Percentiles rank a stretch among this genome's conserved stretches.
These are phyloP conservation scores for Takashimella koratensis DNA, from an alignment of 1,284 basidiomycete species.

Conservation along the genomic window DNA sequence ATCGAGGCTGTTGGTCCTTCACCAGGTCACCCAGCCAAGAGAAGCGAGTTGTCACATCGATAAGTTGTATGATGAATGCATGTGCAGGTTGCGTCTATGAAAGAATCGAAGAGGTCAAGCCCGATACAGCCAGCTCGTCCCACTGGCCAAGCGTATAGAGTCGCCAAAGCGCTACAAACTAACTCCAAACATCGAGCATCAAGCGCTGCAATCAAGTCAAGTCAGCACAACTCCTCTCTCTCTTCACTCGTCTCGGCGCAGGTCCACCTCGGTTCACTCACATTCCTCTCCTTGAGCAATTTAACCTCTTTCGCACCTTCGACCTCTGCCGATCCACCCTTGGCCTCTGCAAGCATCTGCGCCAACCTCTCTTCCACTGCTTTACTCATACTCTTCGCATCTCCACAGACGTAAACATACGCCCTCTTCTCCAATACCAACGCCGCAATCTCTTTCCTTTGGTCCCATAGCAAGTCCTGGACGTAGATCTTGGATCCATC, in stretches of 20 bases:
- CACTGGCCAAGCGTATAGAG: too few species aligned
- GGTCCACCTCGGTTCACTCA: constrained; percentile 22
- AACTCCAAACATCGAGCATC: constrained; percentile 46
- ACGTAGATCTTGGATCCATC: constrained; percentile 95
- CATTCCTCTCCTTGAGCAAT: constrained; percentile 78
- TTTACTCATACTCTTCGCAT: constrained; percentile 94
- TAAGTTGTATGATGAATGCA: too few species aligned
- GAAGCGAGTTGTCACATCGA: too few species aligned
- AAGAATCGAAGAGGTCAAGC: too few species aligned
- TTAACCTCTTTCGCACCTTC: constrained; percentile 90
- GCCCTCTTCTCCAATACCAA: constrained; percentile 90
- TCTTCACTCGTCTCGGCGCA: neutral
- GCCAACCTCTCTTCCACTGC: constrained; percentile 84
- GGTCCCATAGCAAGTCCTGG: constrained; percentile 89
- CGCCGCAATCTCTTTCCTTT: constrained; percentile 73
- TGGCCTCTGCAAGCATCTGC: constrained; percentile 86
- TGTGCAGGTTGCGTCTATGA: too few species aligned
- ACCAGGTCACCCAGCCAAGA: too few species aligned
- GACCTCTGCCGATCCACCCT: constrained; percentile 75
- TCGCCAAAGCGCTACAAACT: too few species aligned
- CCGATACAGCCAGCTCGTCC: too few species aligned
- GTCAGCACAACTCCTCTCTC: neutral
- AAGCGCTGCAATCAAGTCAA: constrained; percentile 23
- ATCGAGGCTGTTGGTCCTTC: too few species aligned
- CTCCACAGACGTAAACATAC: constrained; percentile 93